Evolutionary conservation across 352 stramenopile genomes (phyloP), one percentile per base, ranked within the genome.

Genomic region (Globisporangium lucens): DNA sequence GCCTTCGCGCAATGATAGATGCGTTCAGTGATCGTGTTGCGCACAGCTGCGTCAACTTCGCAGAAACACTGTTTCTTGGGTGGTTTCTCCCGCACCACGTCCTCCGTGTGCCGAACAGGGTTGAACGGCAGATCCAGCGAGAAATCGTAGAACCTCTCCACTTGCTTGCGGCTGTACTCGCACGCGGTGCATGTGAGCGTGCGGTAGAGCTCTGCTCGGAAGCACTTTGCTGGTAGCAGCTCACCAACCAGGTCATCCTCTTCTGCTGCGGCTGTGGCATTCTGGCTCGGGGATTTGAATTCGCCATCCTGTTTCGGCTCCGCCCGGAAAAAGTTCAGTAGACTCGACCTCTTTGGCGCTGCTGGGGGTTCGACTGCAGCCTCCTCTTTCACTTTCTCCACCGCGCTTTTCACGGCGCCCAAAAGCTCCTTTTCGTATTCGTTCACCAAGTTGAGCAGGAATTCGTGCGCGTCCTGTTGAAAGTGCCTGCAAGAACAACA

Each of bases 391-490:
- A 72, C 68, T 52, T 67, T 73, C 27, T 62, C 55, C 3, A 66
- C 33, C 7, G 61, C 64, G n/a, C 61, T 59, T 41, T 80, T 63
- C 7, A 91, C 80, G 9, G 76, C 80, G 56, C 75, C 33, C 8
- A 90, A 68, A 10, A 95, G 75, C 61, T 96, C 89, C 59, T 89
- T 91, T 63, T 96, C 89, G 70, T 91, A 93, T 55, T 95, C 89
- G 4, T 83, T 91, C 56, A 96, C 76, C 9, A 96, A 47, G 47
- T 91, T 90, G 20, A 95, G 75, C 60, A 96, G 68, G 66, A 96
- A 96, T 61, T 96, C 89, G 61, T 96, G 89, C 2, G 89, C 89
- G 53, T 96, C 89, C 74, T 96, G 89, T 64, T 96, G 89, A 56
- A 87, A 80, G 65, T 92, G 83, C 8, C 88, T 94, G 65, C 35